Evolutionary conservation across 139 green algal species (phyloP).

Genomic region (Pleodorina starrii): DNA sequence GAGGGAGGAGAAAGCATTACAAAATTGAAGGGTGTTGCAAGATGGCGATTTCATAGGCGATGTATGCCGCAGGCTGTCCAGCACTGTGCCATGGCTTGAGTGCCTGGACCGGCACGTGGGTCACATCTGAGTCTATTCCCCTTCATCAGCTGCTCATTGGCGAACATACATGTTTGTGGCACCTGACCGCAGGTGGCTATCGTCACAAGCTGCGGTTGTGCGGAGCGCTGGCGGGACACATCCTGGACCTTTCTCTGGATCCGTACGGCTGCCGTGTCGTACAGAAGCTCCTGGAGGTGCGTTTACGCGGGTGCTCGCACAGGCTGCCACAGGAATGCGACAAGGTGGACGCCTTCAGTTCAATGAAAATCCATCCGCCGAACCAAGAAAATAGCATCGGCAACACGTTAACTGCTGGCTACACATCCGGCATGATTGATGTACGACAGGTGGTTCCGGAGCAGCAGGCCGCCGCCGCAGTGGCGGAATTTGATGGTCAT

Average conservation of each 20-base stretch:
- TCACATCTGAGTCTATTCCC: no score
- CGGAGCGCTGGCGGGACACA: conserved; percentile 4
- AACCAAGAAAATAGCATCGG: neutral
- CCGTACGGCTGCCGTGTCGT: conserved; percentile 41
- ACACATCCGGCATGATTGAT: neutral
- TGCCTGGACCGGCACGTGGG: neutral
- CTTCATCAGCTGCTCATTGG: neutral
- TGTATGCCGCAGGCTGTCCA: neutral
- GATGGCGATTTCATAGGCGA: neutral
- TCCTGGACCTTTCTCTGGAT: conserved; percentile 33
- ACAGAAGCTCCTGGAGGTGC: conserved; percentile 45
- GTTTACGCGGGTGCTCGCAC: neutral
- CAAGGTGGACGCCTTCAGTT: neutral
- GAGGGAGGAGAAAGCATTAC: no score
- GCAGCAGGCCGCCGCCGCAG: conserved; percentile 34
- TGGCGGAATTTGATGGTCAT: conserved; percentile 15
- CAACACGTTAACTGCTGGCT: neutral
- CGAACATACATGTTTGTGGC: neutral
- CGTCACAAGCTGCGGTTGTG: conserved; percentile 46
- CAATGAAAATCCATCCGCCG: neutral
- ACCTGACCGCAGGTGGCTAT: neutral
- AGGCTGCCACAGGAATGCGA: neutral
- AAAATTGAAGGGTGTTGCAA: neutral
- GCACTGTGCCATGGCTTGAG: neutral
- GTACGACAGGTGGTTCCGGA: conserved; percentile 25